phyloP scores from a whole-genome alignment of 768 basidiomycete genomes.

The Pulveroboletus sp. region DNA sequence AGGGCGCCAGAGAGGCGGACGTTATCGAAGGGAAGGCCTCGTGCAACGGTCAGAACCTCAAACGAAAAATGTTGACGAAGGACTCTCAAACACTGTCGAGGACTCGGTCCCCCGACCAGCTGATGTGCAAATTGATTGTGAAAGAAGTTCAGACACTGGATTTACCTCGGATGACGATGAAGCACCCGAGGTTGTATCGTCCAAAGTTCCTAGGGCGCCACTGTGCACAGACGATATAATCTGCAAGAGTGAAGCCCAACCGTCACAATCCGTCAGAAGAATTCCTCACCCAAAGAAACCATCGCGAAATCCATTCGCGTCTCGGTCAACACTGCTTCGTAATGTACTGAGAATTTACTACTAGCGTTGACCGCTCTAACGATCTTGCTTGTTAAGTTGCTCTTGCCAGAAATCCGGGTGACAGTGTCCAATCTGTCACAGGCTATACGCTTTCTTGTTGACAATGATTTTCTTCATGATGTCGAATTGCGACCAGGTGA shows the following conservation, averaged over 20 bases:
- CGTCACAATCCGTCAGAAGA: conserved; percentile 18
- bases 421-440: conserved; percentile 92
- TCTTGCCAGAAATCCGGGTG: conserved; percentile 80
- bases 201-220: conserved; percentile 36
- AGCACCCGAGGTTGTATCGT: conserved; percentile 56
- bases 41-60: background rate
- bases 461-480: conserved; percentile 78
- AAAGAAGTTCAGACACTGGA: conserved; percentile 15
- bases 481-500: conserved; percentile 83
- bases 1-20: conserved; percentile 29
- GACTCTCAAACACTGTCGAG: no score
- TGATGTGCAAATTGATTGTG: no score
- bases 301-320: conserved; percentile 60
- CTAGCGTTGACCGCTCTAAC: conserved; percentile 3
- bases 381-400: conserved; percentile 45
- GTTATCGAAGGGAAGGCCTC: conserved; percentile 21
- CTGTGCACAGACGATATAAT: conserved; percentile 1
- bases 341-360: conserved; percentile 49
- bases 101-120: no score
- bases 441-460: conserved; percentile 84
- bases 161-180: conserved; percentile 38
- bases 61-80: background rate
- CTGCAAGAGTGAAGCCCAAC: conserved; percentile 4
- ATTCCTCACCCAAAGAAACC: conserved; percentile 45
- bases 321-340: conserved; percentile 68